phyloP scores from a whole-genome alignment of 164 flowering plant species.

The Aristolochia contorta region DNA sequence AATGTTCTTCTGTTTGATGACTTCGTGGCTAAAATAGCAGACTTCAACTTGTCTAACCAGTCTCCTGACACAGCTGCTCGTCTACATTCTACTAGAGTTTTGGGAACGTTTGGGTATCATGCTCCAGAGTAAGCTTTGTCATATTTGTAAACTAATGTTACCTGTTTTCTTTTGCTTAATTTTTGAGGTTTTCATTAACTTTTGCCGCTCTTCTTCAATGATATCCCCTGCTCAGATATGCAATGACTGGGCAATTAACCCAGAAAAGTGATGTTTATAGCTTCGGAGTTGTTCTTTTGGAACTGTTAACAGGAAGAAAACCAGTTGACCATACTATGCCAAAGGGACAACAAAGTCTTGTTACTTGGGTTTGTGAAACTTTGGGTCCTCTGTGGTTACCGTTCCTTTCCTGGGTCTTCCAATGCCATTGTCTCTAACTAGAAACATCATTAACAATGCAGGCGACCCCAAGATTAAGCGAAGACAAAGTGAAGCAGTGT shows the following conservation, averaged over 20 bases:
- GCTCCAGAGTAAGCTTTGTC: conserved; percentile 38
- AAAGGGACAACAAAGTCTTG: conserved; percentile 48
- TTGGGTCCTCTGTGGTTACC: no score
- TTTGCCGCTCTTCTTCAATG: background rate
- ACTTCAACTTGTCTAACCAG: conserved; percentile 42
- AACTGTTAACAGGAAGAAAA: conserved; percentile 41
- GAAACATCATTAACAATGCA: conserved; percentile 3
- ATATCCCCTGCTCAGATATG: conserved; percentile 22
- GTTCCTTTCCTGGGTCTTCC: no score
- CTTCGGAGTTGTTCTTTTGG: conserved; percentile 47
- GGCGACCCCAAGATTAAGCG: conserved; percentile 49
- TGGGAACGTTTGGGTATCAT: conserved; percentile 58
- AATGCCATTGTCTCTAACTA: no score
- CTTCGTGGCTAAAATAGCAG: conserved; percentile 36
- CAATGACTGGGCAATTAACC: conserved; percentile 40
- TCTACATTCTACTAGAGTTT: conserved; percentile 44
- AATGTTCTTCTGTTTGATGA: conserved; percentile 46
- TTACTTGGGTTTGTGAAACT: conserved; percentile 34
- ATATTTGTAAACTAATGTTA: background rate
- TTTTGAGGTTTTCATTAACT: background rate
- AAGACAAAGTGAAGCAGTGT: conserved; percentile 41
- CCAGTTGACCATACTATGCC: conserved; percentile 53
- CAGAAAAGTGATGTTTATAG: conserved; percentile 48
- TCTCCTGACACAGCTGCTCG: conserved; percentile 48
- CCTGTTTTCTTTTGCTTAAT: no score